Base-by-base conservation (phyloP, 257 asterid species). In the Ajuga chamaepitys region DNA sequence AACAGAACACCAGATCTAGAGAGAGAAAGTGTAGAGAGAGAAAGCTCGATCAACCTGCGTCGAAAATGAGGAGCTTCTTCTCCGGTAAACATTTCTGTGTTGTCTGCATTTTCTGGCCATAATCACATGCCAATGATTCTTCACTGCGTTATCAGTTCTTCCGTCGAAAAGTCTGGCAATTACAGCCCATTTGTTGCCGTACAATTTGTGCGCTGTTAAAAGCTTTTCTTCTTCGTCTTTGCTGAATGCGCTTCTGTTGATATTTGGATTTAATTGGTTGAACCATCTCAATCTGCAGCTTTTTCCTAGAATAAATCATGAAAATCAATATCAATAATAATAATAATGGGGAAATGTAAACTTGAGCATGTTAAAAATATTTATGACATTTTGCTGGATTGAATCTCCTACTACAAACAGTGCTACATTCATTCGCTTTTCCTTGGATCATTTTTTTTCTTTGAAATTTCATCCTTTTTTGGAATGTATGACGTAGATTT, bases 81-180 rank as follows among this genome's bases (percentile, higher is more conserved):
- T 41, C 16, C 69, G 63, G 58, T 61, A 72, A 50, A 51, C 42
- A 51, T 60, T n/a, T 35, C 45, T 63, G 14, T 48, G 73, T 41
- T 76, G 71, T 24, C 77, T 66, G 48, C 48, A 50, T 32, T 68
- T 73, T 46, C 82, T 72, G 2, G 75, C 78, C 78, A 72, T 77
- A 17, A 77, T 77, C 35, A 77, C 82, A 64, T 77, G 82, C 82
- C 82, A 77, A 44, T 77, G 82, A 22, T 77, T 77, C 70, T 77
- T 77, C 0, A 77, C 81, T 0, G 81, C 71, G 42, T 77, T 77
- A 42, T 77, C 81, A 8, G 81, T 77, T 6, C 82, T 68, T 0
- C 78, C 76, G 1, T 75, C 73, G 35, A 77, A 77, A 11, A 77
- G 61, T 20, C 32, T 63, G 1, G 82, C 72, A 41, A 77, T 77